Conservation (phyloP, 106 monocot species). For the Iris macrosiphon region DNA sequence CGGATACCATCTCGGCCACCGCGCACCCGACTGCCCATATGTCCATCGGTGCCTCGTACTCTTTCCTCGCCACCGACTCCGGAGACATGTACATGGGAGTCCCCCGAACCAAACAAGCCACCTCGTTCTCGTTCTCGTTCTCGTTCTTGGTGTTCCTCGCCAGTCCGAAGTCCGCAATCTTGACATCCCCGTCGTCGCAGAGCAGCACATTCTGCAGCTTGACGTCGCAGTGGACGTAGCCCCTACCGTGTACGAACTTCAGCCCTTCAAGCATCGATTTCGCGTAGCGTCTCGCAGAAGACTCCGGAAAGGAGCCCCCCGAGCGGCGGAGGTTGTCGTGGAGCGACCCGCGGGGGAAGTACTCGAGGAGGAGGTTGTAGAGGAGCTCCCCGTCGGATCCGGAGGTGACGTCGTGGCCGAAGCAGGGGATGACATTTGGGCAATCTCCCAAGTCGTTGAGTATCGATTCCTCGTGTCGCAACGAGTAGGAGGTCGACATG, state of each 20-base stretch:
- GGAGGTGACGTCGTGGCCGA: constrained; percentile 13
- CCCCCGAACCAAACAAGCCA: constrained; percentile 12
- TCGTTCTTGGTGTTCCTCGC: constrained; percentile 10
- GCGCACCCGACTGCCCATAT: constrained; percentile 62
- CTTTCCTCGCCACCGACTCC: constrained; percentile 27
- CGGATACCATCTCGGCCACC: constrained; percentile 46
- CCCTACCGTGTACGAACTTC: constrained; percentile 18
- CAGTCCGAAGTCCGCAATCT: constrained; percentile 41
- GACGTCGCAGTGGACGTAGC: constrained; percentile 47
- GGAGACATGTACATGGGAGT: constrained; percentile 70
- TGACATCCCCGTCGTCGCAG: constrained; percentile 16
- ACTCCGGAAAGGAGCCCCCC: constrained; percentile 17
- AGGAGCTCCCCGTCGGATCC: not conserved
- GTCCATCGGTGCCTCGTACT: constrained; percentile 34
- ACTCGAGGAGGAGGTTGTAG: constrained; percentile 47
- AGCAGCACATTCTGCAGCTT: constrained; percentile 39
- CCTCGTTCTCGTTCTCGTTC: not conserved
- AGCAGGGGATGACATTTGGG: constrained; percentile 25
- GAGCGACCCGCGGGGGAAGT: constrained; percentile 32
- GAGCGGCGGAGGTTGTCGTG: constrained; percentile 13
- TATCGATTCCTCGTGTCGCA: constrained; percentile 11
- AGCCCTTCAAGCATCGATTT: constrained; percentile 30
- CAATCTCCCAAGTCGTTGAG: constrained; percentile 7
- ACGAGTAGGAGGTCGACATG: not conserved
- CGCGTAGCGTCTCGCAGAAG: constrained; percentile 4